Evolutionary conservation across 768 basidiomycete species (phyloP), one percentile per base, ranked within the genome.

Genomic region (Mrakia hoshinonis): DNA sequence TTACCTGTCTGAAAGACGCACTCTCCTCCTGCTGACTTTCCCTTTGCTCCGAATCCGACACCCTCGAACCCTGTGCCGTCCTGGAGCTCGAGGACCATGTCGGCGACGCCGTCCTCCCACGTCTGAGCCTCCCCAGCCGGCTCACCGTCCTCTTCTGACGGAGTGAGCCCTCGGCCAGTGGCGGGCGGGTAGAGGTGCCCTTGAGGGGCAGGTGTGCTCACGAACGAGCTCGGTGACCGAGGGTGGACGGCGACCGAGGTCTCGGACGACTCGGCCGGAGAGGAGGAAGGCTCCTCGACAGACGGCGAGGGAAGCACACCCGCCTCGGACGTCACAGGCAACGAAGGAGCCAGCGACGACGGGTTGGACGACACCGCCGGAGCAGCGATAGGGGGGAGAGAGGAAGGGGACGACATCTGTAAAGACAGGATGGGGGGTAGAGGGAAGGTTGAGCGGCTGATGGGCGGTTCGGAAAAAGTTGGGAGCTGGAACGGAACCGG

Each of bases 1-100:
- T 79, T 77, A 94, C 96, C 96, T 49, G 96, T 99, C 83, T 97
- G 95, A 82, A 99, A 99, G 77, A 99, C 96, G 80, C 96, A 98
- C 85, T 99, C 96, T 76, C 96, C 96, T 22, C 95, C 85, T 39
- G 95, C 84, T 77, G 91, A 93, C 81, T 92, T 94, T 58, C 85
- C 86, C 76, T 91, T 85, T 4, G 92, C 92, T 77, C 96, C 96
- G 78, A 99, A 98, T 77, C 89, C 92, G 79, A 90, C 87, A 46
- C 96, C 96, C 69, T 89, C 83, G 77, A 87, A 91, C 1, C 89
- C 88, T 68, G 91, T 86, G 3, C 94, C 95, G 81, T 98, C 95
- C 61, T 85, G 85, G 73, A 99, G 84, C 81, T 98, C 92, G 71
- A 99, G 83, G 60, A 97, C 86, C 79, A 79, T 79, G 73, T 80